These are phyloP conservation scores for Phaeosphaeria sp. DNA, from an alignment of 2,329 filamentous ascomycete species.

Conservation along the genomic window DNA sequence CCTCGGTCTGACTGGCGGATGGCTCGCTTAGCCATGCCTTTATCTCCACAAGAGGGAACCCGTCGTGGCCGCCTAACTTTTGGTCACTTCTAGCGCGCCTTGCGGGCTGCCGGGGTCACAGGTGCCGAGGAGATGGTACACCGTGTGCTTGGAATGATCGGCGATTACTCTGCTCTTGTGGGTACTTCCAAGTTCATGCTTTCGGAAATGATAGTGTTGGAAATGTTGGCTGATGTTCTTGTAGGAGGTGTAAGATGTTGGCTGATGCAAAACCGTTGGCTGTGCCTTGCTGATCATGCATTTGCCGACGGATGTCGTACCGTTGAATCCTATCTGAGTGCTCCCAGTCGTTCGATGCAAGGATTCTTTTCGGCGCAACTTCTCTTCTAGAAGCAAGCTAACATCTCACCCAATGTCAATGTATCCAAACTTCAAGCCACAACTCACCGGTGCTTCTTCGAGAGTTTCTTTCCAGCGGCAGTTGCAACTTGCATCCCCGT, in stretches of 20 bases:
- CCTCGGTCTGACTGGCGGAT: neutral
- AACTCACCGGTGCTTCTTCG: neutral
- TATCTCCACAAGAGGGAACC: no score
- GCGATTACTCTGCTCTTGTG: neutral
- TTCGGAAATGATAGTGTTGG: neutral
- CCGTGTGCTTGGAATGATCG: neutral
- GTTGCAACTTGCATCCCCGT: neutral
- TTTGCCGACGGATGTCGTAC: neutral
- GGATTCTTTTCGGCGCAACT: neutral
- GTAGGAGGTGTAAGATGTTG: neutral
- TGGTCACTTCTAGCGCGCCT: neutral
- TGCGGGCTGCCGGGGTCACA: neutral
- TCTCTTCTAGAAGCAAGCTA: neutral
- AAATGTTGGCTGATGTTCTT: neutral
- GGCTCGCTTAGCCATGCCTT: neutral
- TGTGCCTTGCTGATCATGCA: neutral
- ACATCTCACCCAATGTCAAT: neutral
- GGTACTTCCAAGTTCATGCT: neutral
- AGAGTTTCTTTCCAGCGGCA: neutral
- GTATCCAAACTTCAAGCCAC: neutral
- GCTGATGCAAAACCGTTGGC: neutral
- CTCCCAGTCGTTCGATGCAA: neutral
- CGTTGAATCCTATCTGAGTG: neutral
- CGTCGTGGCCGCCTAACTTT: neutral
- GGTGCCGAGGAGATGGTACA: neutral